Evolutionary conservation across 805 yeast species (phyloP), one percentile per base, ranked within the genome.

Genomic region (Blastobotrys attinorum): DNA sequence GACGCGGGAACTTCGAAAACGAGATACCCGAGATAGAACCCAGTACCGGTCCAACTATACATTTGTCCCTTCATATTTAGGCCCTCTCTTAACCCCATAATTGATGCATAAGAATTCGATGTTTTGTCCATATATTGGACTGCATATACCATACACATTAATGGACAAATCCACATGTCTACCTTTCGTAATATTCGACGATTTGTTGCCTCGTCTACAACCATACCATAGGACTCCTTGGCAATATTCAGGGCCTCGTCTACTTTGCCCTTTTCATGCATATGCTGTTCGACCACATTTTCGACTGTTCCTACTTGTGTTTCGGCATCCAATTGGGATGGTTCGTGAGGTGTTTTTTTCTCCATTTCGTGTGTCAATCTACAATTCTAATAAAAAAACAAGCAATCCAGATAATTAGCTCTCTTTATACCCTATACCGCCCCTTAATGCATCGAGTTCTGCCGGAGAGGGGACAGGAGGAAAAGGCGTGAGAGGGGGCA

Each of bases 11-110:
- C 61, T 51, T 76, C 80, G 54, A 77, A 79, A 6, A 64, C 65
- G 39, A 82, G 58, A 56, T 80, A 83, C 2, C 88, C 89, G 32
- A 82, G 57, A 54, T 78, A 79, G 51, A 79, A 79, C 6, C 76
- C 70, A 1, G 81, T 69, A n/a, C 81, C 76, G 13, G 72, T 61
- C 79, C 83, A 75, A 39, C 52, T 47, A 36, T 56, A 67, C 66
- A 45, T 55, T 48, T 48, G 59, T 32, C 71, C 75, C 44, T 51
- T 49, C 76, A 76, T 75, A 46, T 63, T 61, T 50, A 69, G 59
- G 46, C 68, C 79, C 6, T 53, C 57, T 49, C 64, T 60, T 39
- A 72, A 60, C 37, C 77, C 81, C 71, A 72, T 66, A 31, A 77
- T 70, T 4, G 79, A 69, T 1, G 80, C 76, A 37, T 69, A 71